phyloP scores from a whole-genome alignment of 495 filamentous ascomycete species.

The Glarea lozoyensis region DNA sequence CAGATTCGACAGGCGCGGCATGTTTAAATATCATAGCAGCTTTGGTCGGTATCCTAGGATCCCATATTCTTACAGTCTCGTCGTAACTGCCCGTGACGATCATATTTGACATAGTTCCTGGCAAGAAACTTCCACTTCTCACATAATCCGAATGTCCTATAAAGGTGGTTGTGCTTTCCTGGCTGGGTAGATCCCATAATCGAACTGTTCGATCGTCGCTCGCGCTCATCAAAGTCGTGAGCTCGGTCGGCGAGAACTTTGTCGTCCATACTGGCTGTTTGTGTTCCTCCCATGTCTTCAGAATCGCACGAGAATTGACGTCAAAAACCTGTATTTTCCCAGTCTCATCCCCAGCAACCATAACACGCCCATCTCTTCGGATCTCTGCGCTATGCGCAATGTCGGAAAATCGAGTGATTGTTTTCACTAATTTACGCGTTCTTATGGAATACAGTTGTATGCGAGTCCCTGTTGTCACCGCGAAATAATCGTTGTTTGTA shows the following conservation, averaged over 20 bases:
- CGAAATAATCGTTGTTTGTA: conserved; percentile 65
- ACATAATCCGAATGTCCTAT: conserved; percentile 92
- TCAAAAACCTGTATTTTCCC: conserved; percentile 94
- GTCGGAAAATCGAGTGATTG: conserved; percentile 85
- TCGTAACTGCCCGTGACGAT: conserved; percentile 90
- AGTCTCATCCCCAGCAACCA: conserved; percentile 84
- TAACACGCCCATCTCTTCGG: conserved; percentile 75
- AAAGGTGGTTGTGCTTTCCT: conserved; percentile 65
- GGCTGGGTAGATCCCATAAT: conserved; percentile 85
- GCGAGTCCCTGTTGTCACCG: conserved; percentile 81
- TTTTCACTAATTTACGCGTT: conserved; percentile 81
- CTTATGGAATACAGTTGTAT: conserved; percentile 88
- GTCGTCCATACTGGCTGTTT: conserved; percentile 91
- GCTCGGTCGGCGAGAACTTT: conserved; percentile 76
- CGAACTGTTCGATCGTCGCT: conserved; percentile 88
- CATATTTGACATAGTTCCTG: conserved; percentile 61
- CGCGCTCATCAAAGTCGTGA: conserved; percentile 74
- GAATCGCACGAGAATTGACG: conserved; percentile 73
- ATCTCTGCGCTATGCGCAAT: conserved; percentile 80
- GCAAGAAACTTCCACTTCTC: conserved; percentile 76
- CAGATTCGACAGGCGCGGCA: conserved; percentile 71
- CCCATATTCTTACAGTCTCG: conserved; percentile 87
- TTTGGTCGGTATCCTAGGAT: conserved; percentile 60
- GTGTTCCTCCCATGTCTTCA: conserved; percentile 94
- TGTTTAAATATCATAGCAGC: conserved; percentile 86